Conservation (phyloP, 1,284 basidiomycete species). For the Trichosporon ovoides region DNA sequence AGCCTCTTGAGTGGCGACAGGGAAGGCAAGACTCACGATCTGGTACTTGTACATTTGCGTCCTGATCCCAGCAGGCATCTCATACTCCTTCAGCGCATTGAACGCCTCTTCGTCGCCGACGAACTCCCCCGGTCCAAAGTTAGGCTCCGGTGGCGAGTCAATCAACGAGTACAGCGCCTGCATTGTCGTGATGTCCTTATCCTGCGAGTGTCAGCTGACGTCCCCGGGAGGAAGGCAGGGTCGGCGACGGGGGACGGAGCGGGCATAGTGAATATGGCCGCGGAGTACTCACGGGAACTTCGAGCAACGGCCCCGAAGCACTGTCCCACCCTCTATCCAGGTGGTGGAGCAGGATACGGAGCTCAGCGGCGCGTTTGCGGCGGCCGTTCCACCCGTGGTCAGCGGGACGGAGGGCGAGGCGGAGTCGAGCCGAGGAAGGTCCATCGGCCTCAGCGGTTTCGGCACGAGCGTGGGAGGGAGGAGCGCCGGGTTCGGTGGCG, state of each 20-base stretch:
- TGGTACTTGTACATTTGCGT: slow-evolving; percentile 40
- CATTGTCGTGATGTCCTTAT: slow-evolving; percentile 19
- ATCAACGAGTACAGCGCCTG: slow-evolving; percentile 32
- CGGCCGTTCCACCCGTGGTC: background rate
- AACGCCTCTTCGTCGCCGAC: slow-evolving; percentile 27
- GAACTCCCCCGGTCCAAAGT: slow-evolving; percentile 13
- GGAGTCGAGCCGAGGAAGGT: background rate
- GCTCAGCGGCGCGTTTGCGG: background rate
- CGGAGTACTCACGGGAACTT: slow-evolving; percentile 4
- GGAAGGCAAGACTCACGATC: slow-evolving; percentile 33
- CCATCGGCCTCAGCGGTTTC: background rate
- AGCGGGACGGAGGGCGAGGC: background rate
- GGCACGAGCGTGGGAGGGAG: too few species aligned
- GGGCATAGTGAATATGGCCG: too few species aligned
- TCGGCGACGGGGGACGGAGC: too few species aligned
- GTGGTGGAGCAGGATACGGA: background rate
- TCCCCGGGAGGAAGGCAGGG: too few species aligned
- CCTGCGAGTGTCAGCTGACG: slow-evolving; percentile 7
- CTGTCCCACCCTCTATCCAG: slow-evolving; percentile 8
- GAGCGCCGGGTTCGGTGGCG: too few species aligned
- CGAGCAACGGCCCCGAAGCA: background rate
- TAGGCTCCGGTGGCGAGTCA: slow-evolving; percentile 28
- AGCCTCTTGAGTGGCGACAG: background rate
- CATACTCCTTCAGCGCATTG: slow-evolving; percentile 20
- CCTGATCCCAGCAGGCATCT: slow-evolving; percentile 30